These are phyloP conservation scores for Ustilago vetiveriae DNA, from an alignment of 1,284 basidiomycete genomes.

Conservation along the genomic window DNA sequence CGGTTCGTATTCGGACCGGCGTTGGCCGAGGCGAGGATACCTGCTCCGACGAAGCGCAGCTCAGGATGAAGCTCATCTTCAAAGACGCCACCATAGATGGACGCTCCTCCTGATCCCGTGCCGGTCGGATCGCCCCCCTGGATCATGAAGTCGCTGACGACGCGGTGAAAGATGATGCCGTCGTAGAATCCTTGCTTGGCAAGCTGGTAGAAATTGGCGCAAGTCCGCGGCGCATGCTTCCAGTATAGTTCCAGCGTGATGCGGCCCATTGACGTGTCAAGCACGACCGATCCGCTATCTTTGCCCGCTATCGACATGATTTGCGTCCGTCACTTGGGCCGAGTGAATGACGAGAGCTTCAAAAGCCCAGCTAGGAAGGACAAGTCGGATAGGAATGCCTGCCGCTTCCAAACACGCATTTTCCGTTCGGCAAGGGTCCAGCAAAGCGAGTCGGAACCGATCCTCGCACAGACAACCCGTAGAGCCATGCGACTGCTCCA, in stretches of 20 bases:
- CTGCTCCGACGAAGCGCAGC: slow-evolving; percentile 90
- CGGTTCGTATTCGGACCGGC: slow-evolving; percentile 92
- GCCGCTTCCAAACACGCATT: slow-evolving; percentile 5
- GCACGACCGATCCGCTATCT: slow-evolving; percentile 43
- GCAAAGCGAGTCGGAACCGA: slow-evolving; percentile 21
- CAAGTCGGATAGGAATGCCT: no score
- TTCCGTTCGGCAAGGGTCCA: slow-evolving; percentile 18
- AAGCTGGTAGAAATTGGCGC: slow-evolving; percentile 60
- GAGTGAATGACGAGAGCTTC: neutral
- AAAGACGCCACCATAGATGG: slow-evolving; percentile 72
- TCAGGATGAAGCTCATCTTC: slow-evolving; percentile 90
- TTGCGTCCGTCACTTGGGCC: neutral
- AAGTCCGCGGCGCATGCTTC: slow-evolving; percentile 61
- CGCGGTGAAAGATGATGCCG: slow-evolving; percentile 88
- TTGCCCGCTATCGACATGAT: slow-evolving; percentile 41
- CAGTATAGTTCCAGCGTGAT: slow-evolving; percentile 62
- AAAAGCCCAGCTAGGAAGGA: no score
- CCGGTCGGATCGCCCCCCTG: slow-evolving; percentile 97
- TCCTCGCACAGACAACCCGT: slow-evolving; percentile 25
- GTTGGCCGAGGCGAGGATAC: slow-evolving; percentile 97
- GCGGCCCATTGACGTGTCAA: slow-evolving; percentile 61
- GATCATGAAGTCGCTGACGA: slow-evolving; percentile 99
- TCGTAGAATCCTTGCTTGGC: slow-evolving; percentile 64
- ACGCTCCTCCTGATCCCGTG: slow-evolving; percentile 91
- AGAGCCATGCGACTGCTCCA: no score